A percentile compares a stretch with the other conserved stretches of the same genome.
phyloP scores from a whole-genome alignment of 805 yeast genomes.

The Cyberlindnera petersonii region DNA sequence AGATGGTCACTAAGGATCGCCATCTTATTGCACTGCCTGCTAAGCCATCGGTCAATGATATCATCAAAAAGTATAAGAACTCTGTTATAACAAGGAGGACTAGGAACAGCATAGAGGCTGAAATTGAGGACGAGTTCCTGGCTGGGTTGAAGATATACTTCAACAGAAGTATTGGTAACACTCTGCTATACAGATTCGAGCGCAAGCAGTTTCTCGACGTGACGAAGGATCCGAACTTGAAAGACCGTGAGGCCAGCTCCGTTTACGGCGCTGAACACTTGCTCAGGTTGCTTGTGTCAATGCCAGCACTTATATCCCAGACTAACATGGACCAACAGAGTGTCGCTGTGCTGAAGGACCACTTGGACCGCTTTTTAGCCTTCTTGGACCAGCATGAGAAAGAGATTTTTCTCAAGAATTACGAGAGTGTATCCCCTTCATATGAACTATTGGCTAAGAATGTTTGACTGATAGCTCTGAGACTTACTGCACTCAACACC shows the following conservation, averaged over 20 bases:
- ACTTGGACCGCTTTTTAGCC: constrained; percentile 50
- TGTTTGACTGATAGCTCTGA: no score
- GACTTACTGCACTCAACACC: background rate
- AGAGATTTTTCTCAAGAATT: constrained; percentile 35
- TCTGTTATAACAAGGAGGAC: constrained; percentile 27
- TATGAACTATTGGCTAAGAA: constrained; percentile 35
- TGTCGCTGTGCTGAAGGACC: constrained; percentile 48
- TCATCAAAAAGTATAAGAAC: constrained; percentile 50
- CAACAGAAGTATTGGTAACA: constrained; percentile 64
- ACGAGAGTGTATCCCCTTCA: constrained; percentile 49
- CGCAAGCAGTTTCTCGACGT: constrained; percentile 65
- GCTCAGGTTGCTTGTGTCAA: constrained; percentile 65
- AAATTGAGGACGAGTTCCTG: constrained; percentile 61
- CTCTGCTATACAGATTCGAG: constrained; percentile 71
- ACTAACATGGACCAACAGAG: constrained; percentile 80
- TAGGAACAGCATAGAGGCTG: constrained; percentile 32
- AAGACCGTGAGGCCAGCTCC: constrained; percentile 36
- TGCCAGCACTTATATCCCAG: constrained; percentile 80
- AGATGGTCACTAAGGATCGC: constrained; percentile 75
- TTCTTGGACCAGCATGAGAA: constrained; percentile 46
- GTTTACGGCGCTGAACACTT: constrained; percentile 83
- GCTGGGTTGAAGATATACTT: constrained; percentile 71
- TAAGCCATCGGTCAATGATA: constrained; percentile 45
- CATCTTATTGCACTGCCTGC: constrained; percentile 66
- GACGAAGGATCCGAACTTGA: constrained; percentile 33